phyloP scores from a whole-genome alignment of 1,284 basidiomycete species.

The Rhizoctonia solani region DNA sequence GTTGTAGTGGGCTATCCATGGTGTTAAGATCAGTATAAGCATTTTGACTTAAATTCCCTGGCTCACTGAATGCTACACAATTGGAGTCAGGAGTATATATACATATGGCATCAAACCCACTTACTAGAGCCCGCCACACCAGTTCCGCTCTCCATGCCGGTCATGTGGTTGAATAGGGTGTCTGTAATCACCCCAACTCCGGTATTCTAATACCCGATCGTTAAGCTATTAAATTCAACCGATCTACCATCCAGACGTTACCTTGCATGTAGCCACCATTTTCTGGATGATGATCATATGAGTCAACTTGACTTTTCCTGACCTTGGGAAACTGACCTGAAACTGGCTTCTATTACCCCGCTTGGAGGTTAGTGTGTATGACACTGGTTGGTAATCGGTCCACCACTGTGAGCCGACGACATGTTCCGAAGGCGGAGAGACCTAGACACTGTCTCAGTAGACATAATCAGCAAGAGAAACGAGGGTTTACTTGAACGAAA shows the following conservation, averaged over 20 bases:
- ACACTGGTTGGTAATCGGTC: conserved; percentile 72
- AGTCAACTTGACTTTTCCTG: neutral
- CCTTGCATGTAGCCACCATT: conserved; percentile 40
- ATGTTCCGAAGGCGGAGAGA: conserved; percentile 37
- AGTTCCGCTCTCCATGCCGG: conserved; percentile 35
- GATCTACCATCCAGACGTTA: neutral
- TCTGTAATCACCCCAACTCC: conserved; percentile 41
- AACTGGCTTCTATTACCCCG: conserved; percentile 40
- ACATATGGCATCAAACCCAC: neutral
- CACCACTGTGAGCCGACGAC: conserved; percentile 60
- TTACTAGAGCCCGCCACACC: conserved; percentile 37
- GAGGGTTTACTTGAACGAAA: conserved; percentile 44
- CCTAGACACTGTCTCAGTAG: neutral
- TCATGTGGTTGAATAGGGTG: conserved; percentile 38
- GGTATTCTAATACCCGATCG: conserved; percentile 3
- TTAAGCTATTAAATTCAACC: neutral
- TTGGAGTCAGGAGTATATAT: neutral
- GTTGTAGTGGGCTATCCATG: conserved; percentile 38
- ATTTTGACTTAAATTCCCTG: no score
- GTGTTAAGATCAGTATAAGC: no score
- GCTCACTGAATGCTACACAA: conserved; percentile 34
- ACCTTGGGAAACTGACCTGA: conserved; percentile 42
- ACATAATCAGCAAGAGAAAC: neutral
- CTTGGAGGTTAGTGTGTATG: conserved; percentile 47
- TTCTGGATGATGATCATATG: neutral